Conservation (phyloP, 2,329 filamentous ascomycete genomes). For the Plenodomus lindquistii region DNA sequence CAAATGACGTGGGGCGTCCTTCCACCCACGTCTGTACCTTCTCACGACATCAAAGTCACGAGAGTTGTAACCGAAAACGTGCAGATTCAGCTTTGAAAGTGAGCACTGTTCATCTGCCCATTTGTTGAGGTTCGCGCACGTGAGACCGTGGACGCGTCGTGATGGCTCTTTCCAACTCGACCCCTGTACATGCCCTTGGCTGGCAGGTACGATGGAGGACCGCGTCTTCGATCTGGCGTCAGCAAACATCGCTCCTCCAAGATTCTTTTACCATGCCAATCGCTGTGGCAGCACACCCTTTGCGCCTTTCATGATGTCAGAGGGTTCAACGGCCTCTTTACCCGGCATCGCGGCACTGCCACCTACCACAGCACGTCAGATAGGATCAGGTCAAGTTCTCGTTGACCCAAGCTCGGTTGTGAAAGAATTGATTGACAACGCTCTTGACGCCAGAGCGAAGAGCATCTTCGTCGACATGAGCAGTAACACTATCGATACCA, state of each 20-base stretch:
- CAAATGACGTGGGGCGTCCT: not conserved
- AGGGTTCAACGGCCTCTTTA: conserved; percentile 1
- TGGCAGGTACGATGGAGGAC: conserved; percentile 25
- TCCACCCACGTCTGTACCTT: too few relatives aligned
- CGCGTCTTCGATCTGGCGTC: conserved; percentile 1
- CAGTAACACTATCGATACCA: conserved; percentile 67
- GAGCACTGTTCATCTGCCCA: not conserved
- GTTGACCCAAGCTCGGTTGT: conserved; percentile 64
- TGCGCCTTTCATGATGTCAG: conserved; percentile 13
- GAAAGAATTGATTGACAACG: conserved; percentile 79
- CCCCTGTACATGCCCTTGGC: not conserved
- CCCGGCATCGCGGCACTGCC: conserved; percentile 48
- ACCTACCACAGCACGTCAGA: conserved; percentile 52
- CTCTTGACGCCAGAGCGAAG: conserved; percentile 71
- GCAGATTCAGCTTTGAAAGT: not conserved
- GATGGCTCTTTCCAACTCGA: conserved; percentile 17
- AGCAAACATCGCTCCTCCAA: conserved; percentile 1
- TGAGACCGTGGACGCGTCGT: conserved; percentile 18
- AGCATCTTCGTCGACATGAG: conserved; percentile 68
- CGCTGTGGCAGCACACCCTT: not conserved
- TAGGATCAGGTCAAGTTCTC: conserved; percentile 66
- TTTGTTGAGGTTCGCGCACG: conserved; percentile 7
- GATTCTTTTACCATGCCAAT: not conserved
- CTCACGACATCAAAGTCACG: not conserved
- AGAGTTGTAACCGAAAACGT: not conserved